phyloP scores from a whole-genome alignment of 2,329 filamentous ascomycete species.

The Fusarium piperis region DNA sequence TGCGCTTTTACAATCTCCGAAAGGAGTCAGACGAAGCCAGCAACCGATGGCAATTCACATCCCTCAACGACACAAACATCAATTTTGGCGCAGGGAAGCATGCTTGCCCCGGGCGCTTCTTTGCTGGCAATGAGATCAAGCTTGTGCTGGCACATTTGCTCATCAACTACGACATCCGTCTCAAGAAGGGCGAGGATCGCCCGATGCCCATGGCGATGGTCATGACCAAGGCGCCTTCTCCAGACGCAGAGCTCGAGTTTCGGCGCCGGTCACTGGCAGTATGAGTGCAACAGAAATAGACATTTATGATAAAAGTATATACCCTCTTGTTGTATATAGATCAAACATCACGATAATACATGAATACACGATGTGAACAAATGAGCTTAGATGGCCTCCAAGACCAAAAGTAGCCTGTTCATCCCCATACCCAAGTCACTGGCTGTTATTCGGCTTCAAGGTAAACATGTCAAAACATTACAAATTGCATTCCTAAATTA shows the following conservation, averaged over 20 bases:
- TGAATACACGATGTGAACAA: not conserved
- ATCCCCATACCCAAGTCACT: not conserved
- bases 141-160: constrained; percentile 54
- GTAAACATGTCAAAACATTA: not conserved
- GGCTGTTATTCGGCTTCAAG: not conserved
- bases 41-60: constrained; percentile 56
- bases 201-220: constrained; percentile 51
- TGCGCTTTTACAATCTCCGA: constrained; percentile 60
- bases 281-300: constrained; percentile 16
- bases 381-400: not conserved
- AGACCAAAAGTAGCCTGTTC: not conserved
- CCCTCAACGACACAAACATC: constrained; percentile 53
- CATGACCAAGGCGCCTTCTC: constrained; percentile 55
- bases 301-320: constrained; percentile 26
- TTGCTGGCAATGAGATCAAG: constrained; percentile 58
- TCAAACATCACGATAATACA: not conserved
- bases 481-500: constrained; percentile 37
- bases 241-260: constrained; percentile 53
- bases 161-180: constrained; percentile 54
- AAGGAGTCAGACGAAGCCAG: constrained; percentile 50
- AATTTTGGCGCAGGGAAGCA: constrained; percentile 60
- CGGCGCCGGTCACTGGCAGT: constrained; percentile 44
- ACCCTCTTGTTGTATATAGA: constrained; percentile 24
- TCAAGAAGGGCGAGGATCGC: constrained; percentile 51
- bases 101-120: constrained; percentile 60